Conservation (phyloP, 2,329 filamentous ascomycete genomes). For the Sporothrix luriei region DNA sequence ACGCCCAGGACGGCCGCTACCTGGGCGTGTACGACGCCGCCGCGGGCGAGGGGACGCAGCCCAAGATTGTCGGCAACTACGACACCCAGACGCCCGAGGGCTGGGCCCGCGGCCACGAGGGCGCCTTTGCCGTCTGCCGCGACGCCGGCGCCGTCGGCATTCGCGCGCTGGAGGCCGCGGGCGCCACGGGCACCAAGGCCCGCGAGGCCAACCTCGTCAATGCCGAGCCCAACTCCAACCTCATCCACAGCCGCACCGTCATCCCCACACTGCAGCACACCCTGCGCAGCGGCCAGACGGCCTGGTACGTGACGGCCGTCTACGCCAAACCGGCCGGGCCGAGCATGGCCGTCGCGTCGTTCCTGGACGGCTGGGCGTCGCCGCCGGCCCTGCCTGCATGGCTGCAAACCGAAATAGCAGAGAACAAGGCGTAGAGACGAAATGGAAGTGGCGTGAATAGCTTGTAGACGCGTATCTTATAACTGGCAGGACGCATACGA, state of each 20-base stretch:
- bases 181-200: background rate
- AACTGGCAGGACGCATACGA: no score
- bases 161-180: constrained; percentile 52
- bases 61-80: constrained; percentile 62
- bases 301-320: constrained; percentile 71
- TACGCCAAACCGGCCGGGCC: constrained; percentile 67
- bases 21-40: constrained; percentile 55
- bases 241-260: constrained; percentile 70
- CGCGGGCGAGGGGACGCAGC: constrained; percentile 57
- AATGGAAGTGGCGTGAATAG: no score
- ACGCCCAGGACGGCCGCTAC: constrained; percentile 48
- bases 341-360: constrained; percentile 55
- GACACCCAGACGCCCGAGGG: constrained; percentile 56
- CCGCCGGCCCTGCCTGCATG: constrained; percentile 62
- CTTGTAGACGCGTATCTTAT: no score
- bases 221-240: constrained; percentile 77
- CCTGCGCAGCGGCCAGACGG: constrained; percentile 58
- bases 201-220: constrained; percentile 68
- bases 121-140: constrained; percentile 60
- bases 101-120: constrained; percentile 53
- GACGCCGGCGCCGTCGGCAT: constrained; percentile 61
- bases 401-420: constrained; percentile 56
- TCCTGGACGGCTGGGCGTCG: constrained; percentile 63
- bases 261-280: constrained; percentile 70
- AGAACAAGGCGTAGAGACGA: constrained; percentile 1